phyloP scores from a whole-genome alignment of 306 rosid genomes.

The Begonia loranthoides region DNA sequence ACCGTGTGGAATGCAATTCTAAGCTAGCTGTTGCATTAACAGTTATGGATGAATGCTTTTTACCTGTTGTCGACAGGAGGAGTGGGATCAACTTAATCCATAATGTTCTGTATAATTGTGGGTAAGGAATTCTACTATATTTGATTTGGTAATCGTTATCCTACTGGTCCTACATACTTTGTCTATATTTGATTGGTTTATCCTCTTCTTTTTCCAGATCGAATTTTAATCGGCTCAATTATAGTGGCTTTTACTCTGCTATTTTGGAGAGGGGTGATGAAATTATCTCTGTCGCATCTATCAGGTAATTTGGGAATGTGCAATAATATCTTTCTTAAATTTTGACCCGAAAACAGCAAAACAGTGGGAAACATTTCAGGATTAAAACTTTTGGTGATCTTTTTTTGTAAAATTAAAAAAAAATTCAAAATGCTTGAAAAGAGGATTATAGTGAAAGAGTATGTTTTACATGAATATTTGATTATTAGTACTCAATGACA shows the following conservation, averaged over 20 bases:
- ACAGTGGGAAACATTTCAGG: too few relatives aligned
- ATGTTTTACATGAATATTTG: too few relatives aligned
- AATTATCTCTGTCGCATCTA: slow-evolving; percentile 77
- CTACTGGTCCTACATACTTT: too few relatives aligned
- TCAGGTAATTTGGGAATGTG: slow-evolving; percentile 36
- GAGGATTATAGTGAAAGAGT: too few relatives aligned
- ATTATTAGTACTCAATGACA: too few relatives aligned
- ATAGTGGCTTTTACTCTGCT: slow-evolving; percentile 82
- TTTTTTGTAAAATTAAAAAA: too few relatives aligned
- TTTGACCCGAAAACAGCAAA: too few relatives aligned
- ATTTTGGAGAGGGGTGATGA: slow-evolving; percentile 96
- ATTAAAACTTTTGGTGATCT: too few relatives aligned
- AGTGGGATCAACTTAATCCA: slow-evolving; percentile 86
- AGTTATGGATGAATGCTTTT: slow-evolving; percentile 96
- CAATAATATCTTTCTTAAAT: too few relatives aligned
- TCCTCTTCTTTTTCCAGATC: slow-evolving; percentile 38
- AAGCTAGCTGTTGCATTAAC: slow-evolving; percentile 88
- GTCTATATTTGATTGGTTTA: too few relatives aligned
- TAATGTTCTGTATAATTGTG: slow-evolving; percentile 70
- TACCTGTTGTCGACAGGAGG: slow-evolving; percentile 90
- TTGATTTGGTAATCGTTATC: too few relatives aligned
- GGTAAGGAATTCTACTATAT: slow-evolving; percentile 39
- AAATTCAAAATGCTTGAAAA: too few relatives aligned
- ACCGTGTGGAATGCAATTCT: slow-evolving; percentile 75
- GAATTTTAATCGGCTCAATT: slow-evolving; percentile 78